Evolutionary conservation across 148 eudicot genomes (phyloP).

Genomic region (Silene conica): DNA sequence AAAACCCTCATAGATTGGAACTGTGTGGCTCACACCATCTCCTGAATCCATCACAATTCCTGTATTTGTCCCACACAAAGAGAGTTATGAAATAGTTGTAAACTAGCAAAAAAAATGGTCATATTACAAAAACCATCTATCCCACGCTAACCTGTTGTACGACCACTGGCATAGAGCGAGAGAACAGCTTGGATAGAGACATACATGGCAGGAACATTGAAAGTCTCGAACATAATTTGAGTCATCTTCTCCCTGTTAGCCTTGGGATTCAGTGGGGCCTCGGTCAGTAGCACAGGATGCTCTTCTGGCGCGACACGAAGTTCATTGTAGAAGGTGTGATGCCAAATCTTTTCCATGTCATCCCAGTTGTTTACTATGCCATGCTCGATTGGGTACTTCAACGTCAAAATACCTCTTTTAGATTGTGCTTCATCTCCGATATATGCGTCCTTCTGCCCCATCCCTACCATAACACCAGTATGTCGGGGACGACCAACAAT

Average conservation of each 20-base stretch:
- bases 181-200: constrained; percentile 58
- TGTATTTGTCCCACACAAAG: neutral
- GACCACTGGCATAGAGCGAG: constrained; percentile 65
- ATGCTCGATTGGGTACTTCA: constrained; percentile 46
- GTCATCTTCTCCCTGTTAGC: constrained; percentile 59
- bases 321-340: constrained; percentile 61
- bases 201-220: constrained; percentile 57
- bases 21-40: neutral
- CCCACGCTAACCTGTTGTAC: constrained; percentile 39
- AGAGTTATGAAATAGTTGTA: neutral
- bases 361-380: constrained; percentile 56
- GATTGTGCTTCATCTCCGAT: constrained; percentile 40
- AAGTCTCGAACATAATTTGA: constrained; percentile 59
- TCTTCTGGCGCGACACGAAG: constrained; percentile 69
- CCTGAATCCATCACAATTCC: neutral
- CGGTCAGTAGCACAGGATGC: constrained; percentile 58
- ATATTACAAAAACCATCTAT: neutral
- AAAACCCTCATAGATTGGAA: neutral
- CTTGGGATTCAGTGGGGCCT: constrained; percentile 58
- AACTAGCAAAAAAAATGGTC: neutral
- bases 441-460: constrained; percentile 36
- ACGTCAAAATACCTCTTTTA: constrained; percentile 34
- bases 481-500: constrained; percentile 37
- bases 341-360: constrained; percentile 74
- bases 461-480: constrained; percentile 36